A percentile compares a stretch with the other conserved stretches of the same genome.
Conservation (phyloP, 805 yeast genomes). For the Kodamaea hsintzibuensis region DNA sequence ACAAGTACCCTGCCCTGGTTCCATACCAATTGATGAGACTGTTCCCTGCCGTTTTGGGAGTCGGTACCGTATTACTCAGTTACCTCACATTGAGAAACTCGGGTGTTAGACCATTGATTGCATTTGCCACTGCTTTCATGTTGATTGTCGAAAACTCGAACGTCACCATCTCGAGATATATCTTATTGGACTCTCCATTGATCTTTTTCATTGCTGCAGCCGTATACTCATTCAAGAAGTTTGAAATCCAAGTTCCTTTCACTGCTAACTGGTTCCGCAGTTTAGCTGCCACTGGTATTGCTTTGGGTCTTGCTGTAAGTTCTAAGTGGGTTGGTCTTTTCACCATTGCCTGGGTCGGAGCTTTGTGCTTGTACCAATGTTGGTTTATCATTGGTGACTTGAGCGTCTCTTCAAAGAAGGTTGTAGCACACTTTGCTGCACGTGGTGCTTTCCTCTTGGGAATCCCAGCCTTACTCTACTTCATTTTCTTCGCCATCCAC, state of each 20-base stretch:
- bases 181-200: conserved; percentile 74
- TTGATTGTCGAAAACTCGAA: conserved; percentile 67
- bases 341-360: conserved; percentile 78
- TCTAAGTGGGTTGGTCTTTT: conserved; percentile 87
- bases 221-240: conserved; percentile 62
- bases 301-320: conserved; percentile 71
- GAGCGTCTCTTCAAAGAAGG: conserved; percentile 43
- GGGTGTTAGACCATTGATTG: conserved; percentile 66
- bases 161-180: conserved; percentile 73
- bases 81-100: conserved; percentile 71
- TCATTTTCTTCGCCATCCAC: conserved; percentile 62
- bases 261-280: conserved; percentile 56
- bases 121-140: conserved; percentile 55
- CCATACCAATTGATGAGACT: conserved; percentile 74
- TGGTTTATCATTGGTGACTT: conserved; percentile 79
- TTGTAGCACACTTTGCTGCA: conserved; percentile 47
- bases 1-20: conserved; percentile 52
- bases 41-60: conserved; percentile 67
- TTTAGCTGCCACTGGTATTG: conserved; percentile 63
- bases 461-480: conserved; percentile 57
- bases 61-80: conserved; percentile 62
- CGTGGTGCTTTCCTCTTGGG: conserved; percentile 58
- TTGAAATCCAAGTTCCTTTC: conserved; percentile 66
- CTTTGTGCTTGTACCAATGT: conserved; percentile 57
- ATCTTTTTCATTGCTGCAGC: conserved; percentile 75